These are phyloP conservation scores for Phyllostachys edulis DNA, from an alignment of 176 grass and related monocot genomes.

Conservation along the genomic window DNA sequence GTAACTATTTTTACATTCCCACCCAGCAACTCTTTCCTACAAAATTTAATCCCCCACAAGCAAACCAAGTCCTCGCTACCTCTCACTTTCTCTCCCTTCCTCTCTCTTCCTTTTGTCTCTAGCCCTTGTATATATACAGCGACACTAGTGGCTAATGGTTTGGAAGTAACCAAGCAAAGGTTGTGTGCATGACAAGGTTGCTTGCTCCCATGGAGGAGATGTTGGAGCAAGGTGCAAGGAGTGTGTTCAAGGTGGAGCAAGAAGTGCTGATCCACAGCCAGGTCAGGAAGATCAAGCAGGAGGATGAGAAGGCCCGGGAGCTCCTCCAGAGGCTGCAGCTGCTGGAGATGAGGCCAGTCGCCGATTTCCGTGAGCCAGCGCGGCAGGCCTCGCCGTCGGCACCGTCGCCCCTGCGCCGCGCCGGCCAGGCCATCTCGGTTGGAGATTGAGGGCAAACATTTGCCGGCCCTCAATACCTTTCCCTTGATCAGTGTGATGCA, in stretches of 20 bases:
- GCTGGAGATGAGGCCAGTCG: conserved; percentile 32
- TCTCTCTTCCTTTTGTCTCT: not conserved
- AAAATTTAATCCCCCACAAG: not conserved
- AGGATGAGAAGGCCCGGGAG: conserved; percentile 56
- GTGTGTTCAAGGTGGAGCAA: conserved; percentile 3
- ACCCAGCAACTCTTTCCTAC: conserved; percentile 39
- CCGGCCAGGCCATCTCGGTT: conserved; percentile 39
- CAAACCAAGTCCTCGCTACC: not conserved
- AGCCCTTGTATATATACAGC: not conserved
- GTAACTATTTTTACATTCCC: conserved; percentile 35
- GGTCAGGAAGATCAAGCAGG: conserved; percentile 68
- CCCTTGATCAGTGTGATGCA: not conserved
- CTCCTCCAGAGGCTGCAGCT: conserved; percentile 42
- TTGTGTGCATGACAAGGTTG: conserved; percentile 17
- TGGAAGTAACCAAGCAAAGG: not conserved
- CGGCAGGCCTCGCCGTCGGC: conserved; percentile 31
- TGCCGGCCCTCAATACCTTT: too few relatives aligned
- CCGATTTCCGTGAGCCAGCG: conserved; percentile 5
- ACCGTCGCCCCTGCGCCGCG: conserved; percentile 28
- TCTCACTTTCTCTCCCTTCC: not conserved
- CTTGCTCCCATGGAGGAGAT: conserved; percentile 24
- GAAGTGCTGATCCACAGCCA: conserved; percentile 56
- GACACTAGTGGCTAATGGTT: not conserved
- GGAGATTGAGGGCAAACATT: conserved; percentile 27
- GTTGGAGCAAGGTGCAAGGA: conserved; percentile 4